These are phyloP conservation scores for Panaeolus papilionaceus DNA, from an alignment of 768 basidiomycete species.

Conservation along the genomic window DNA sequence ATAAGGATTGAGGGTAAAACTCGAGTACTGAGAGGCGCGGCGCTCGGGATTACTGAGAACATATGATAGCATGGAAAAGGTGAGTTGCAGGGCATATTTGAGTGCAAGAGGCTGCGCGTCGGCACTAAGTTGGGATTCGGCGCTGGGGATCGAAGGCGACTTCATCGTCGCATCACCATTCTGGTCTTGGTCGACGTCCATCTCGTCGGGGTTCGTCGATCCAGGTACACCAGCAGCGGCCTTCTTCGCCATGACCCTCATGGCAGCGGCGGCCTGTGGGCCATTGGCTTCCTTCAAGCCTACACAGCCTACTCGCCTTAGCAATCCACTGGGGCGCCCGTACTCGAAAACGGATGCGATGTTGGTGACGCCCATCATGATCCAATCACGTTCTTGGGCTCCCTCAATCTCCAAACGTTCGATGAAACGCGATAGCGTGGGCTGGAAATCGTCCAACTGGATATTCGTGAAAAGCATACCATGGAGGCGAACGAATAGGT, in stretches of 20 bases:
- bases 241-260: slow-evolving; percentile 61
- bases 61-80: slow-evolving; percentile 78
- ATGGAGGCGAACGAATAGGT: slow-evolving; percentile 91
- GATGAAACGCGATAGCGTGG: slow-evolving; percentile 82
- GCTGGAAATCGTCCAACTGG: slow-evolving; percentile 88
- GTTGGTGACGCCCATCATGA: slow-evolving; percentile 94
- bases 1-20: slow-evolving; percentile 80
- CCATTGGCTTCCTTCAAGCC: slow-evolving; percentile 44
- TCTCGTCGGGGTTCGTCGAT: slow-evolving; percentile 43
- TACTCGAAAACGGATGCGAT: slow-evolving; percentile 87
- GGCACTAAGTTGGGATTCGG: slow-evolving; percentile 38
- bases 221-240: slow-evolving; percentile 37
- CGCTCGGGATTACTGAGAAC: slow-evolving; percentile 70
- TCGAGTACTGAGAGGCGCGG: slow-evolving; percentile 60
- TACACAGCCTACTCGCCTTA: slow-evolving; percentile 67
- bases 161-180: slow-evolving; percentile 28
- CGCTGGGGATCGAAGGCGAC: slow-evolving; percentile 38
- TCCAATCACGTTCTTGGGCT: slow-evolving; percentile 88
- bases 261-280: slow-evolving; percentile 38
- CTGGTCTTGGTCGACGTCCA: slow-evolving; percentile 39
- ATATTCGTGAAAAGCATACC: slow-evolving; percentile 98
- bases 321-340: slow-evolving; percentile 73
- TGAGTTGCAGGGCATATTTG: slow-evolving; percentile 77
- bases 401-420: slow-evolving; percentile 87
- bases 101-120: slow-evolving; percentile 68